Evolutionary conservation across 768 basidiomycete genomes (phyloP), one percentile per base, ranked within the genome.

Genomic region (Lyophyllum shimeji): DNA sequence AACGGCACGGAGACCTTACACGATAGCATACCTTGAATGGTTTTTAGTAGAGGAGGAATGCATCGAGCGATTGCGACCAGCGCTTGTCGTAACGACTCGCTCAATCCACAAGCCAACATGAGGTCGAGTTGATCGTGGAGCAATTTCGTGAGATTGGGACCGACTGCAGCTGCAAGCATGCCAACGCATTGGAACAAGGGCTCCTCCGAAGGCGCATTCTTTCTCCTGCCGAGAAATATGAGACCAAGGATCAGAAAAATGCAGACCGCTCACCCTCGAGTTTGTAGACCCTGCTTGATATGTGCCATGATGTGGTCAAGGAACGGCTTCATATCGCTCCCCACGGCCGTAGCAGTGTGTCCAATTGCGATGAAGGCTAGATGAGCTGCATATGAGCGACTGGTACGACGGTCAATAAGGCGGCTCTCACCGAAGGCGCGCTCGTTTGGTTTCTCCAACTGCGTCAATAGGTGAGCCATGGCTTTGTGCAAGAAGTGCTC

Each of bases 151-250:
- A 99, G 76, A 69, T 95, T 96, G 2, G 95, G 95, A 0, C 97
- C 97, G 29, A 99, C 95, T 8, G 97, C 93, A 1, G 86, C 84
- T 1, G 95, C 93, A 42, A 99, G 77, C 94, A 98, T 96, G 34
- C 93, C 93, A 56, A 99, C 83, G 71, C 97, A 98, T 78, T 98
- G 93, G 67, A 99, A 98, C 56, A 98, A 94, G 0, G 95, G 90
- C 60, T 94, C 94, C 70, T 98, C 95, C 15, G 89, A 87, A 2
- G 92, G 90, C 1, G 94, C 91, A 66, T 93, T 95, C 78, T 95
- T 96, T 66, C 87, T 86, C 55, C 85, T 87, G 58, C 25, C 43
- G 50, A 37, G 37, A 21, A 29, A 27, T n/a, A 37, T 24, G 18
- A 57, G 21, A 42, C 20, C 18, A 31, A 42, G 29, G 24, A 49